Percentiles rank a stretch among this genome's conserved stretches.
Evolutionary conservation across 1,139 yeast species (phyloP).

Genomic region (Magnusiomyces fungicola): DNA sequence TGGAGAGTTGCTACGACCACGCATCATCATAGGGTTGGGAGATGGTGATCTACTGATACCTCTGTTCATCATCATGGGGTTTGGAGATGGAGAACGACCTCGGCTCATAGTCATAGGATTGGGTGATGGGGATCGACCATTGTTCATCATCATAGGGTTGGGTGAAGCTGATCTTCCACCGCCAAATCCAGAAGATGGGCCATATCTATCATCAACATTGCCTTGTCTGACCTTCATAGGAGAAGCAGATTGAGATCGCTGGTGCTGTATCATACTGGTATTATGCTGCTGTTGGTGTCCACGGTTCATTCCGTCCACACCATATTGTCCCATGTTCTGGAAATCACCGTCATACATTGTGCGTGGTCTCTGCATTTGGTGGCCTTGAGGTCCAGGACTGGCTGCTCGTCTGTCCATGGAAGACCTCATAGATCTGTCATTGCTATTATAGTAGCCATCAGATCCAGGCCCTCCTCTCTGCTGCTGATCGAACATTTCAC

Average conservation of each 20-base stretch:
- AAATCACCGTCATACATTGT: conserved; percentile 6
- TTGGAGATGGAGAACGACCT: conserved; percentile 6
- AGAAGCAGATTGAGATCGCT: conserved; percentile 23
- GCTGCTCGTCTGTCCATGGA: background rate
- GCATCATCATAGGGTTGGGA: conserved; percentile 12
- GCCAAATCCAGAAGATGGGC: background rate
- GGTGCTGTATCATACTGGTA: conserved; percentile 15
- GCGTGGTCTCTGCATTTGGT: conserved; percentile 5
- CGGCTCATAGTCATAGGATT: conserved; percentile 4
- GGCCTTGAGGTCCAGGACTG: conserved; percentile 4
- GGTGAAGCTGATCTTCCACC: background rate
- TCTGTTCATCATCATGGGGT: conserved; percentile 5
- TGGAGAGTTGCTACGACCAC: conserved; percentile 14
- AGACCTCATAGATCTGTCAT: too few species aligned
- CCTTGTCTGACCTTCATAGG: conserved; percentile 17
- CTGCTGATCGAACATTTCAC: conserved; percentile 23
- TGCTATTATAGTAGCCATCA: background rate
- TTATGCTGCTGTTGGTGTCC: background rate
- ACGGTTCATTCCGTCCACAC: background rate
- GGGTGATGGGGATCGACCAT: background rate
- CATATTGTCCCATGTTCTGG: background rate
- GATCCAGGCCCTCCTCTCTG: background rate
- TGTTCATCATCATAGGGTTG: conserved; percentile 4
- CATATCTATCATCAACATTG: conserved; percentile 1
- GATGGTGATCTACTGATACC: conserved; percentile 8